Base-by-base conservation (phyloP, 768 basidiomycete genomes). In the Botryobasidium botryosum region DNA sequence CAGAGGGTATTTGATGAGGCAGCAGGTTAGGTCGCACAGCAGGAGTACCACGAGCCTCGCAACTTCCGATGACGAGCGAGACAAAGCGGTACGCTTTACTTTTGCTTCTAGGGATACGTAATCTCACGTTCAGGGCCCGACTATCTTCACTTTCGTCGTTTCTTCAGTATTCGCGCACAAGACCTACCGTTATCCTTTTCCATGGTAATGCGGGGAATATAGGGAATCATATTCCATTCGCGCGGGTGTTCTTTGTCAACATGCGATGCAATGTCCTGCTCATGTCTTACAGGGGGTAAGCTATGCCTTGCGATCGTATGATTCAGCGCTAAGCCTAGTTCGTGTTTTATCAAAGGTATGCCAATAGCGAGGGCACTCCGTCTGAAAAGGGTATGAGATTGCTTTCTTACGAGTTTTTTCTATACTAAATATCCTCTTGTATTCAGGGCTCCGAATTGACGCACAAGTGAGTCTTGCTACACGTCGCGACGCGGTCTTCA, bases 231-330 rank as follows among this genome's bases (percentile, higher is more conserved):
- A 71, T 96, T 56, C 92, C 90, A 2, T 65, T 94, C 23, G 91
- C 83, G 0, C 71, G 72, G 40, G 71, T 86, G 27, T 92, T 96
- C 57, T 84, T 71, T 55, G 61, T 74, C 39, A 73, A 74, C 55
- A 77, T 87, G 74, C 69, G 84, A 13, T 94, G 88, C 59, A 96
- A 97, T 56, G 87, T 94, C 3, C 64, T 97, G 32, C 87, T 96
- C 79, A 63, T 92, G 48, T 88, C 83, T 39, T 99, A 99, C 57
- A 66, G 92, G 55, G 90, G 90, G 82, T 85, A 53, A 47, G 76
- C 60, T 15, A 24, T 25, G 29, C n/a, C 26, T 26, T 18, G 32
- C n/a, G n/a, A n/a, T n/a, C n/a, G n/a, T 20, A 15, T 44, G 31
- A 21, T 5, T 6, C n/a, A 25, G 35, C 24, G n/a, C 40, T n/a